These are phyloP conservation scores for Cladosporium austrohemisphaericum DNA, from an alignment of 2,329 filamentous ascomycete genomes.

Conservation along the genomic window DNA sequence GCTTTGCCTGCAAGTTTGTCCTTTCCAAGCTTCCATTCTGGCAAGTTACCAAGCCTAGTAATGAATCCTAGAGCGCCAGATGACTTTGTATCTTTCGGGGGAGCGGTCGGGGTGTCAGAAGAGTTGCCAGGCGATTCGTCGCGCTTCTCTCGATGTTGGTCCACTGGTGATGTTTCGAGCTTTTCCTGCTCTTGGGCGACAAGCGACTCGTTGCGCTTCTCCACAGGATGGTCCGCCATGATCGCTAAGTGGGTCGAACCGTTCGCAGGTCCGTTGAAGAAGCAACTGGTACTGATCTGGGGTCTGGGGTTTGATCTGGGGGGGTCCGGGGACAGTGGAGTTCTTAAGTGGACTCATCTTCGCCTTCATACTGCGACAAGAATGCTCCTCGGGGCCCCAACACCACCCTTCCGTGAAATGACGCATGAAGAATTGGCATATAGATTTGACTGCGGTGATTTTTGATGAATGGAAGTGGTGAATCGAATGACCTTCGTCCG, in stretches of 20 bases:
- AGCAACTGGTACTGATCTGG: not conserved
- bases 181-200: not conserved
- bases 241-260: not conserved
- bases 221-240: not conserved
- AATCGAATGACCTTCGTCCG: not conserved
- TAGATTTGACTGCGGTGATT: not conserved
- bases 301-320: constrained; percentile 2
- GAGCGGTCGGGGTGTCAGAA: not conserved
- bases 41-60: not conserved
- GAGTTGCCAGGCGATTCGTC: not conserved
- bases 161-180: not conserved
- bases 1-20: constrained; percentile 1
- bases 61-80: not conserved
- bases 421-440: not conserved
- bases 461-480: not conserved
- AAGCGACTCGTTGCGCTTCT: not conserved
- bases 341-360: constrained; percentile 4
- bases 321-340: not conserved
- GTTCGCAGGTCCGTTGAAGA: not conserved
- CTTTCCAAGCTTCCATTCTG: constrained; percentile 5
- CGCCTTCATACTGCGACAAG: no score
- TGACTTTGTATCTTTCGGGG: not conserved
- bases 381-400: not conserved
- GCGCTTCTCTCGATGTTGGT: no score
- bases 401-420: not conserved